Conservation (phyloP, 2,329 filamentous ascomycete species). For the Aureobasidium sp. region DNA sequence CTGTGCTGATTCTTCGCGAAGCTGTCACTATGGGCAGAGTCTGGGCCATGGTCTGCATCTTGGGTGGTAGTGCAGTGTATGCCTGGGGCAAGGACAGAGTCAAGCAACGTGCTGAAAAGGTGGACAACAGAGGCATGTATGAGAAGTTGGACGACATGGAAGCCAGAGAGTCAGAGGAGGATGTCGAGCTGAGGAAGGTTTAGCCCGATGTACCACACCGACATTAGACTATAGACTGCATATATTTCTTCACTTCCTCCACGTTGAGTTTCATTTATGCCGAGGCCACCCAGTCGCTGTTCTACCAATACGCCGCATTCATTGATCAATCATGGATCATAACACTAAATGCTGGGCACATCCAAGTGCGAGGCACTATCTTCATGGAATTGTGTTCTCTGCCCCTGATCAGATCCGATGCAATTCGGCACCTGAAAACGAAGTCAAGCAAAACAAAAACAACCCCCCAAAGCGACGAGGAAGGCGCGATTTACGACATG, state of each 20-base stretch:
- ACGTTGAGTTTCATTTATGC: too few species aligned
- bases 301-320: too few species aligned
- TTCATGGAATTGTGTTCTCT: too few species aligned
- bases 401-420: too few species aligned
- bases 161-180: slow-evolving; percentile 1
- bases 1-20: slow-evolving; percentile 9
- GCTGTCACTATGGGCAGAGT: slow-evolving; percentile 4
- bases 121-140: neutral
- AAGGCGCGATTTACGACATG: too few species aligned
- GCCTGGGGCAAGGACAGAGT: slow-evolving; percentile 12
- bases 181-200: slow-evolving; percentile 1
- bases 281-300: too few species aligned
- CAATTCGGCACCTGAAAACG: too few species aligned
- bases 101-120: neutral
- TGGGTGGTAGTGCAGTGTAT: slow-evolving; percentile 12
- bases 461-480: too few species aligned
- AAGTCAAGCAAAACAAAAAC: too few species aligned
- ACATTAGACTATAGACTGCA: neutral
- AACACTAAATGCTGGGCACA: too few species aligned
- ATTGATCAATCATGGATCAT: too few species aligned
- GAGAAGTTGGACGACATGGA: slow-evolving; percentile 1
- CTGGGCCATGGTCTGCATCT: slow-evolving; percentile 9
- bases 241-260: neutral
- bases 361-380: too few species aligned
- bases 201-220: neutral